Evolutionary conservation across 306 rosid genomes (phyloP).

Genomic region (Sechiopsis laciniata): DNA sequence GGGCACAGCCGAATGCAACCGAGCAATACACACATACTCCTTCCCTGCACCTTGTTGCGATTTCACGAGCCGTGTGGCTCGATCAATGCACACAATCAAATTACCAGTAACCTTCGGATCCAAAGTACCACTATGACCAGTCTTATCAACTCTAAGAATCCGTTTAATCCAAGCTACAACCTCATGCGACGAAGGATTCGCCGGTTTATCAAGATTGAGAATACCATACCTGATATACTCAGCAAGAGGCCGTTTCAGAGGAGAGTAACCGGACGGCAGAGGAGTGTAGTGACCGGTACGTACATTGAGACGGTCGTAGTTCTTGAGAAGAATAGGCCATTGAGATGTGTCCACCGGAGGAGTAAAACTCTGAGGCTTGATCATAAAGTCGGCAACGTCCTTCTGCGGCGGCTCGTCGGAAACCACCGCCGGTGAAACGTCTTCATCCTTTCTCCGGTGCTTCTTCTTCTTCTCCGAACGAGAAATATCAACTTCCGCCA

Average conservation of each 20-base stretch:
- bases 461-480: constrained; percentile 53
- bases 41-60: constrained; percentile 86
- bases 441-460: constrained; percentile 22
- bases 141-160: constrained; percentile 66
- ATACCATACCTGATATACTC: constrained; percentile 70
- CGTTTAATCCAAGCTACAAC: constrained; percentile 84
- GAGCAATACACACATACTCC: constrained; percentile 72
- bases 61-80: constrained; percentile 73
- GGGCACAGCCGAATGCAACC: constrained; percentile 63
- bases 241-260: constrained; percentile 62
- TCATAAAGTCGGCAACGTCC: constrained; percentile 40
- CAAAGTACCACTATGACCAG: constrained; percentile 80
- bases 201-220: constrained; percentile 71
- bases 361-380: constrained; percentile 61
- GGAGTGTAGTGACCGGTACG: constrained; percentile 89
- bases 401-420: constrained; percentile 25
- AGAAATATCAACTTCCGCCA: constrained; percentile 36
- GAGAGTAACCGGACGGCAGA: constrained; percentile 62
- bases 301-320: constrained; percentile 79
- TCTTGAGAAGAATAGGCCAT: constrained; percentile 81
- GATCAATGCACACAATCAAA: constrained; percentile 68
- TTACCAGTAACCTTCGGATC: constrained; percentile 85
- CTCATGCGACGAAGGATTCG: constrained; percentile 86
- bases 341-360: constrained; percentile 65
- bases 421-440: constrained; percentile 4